Conservation (phyloP, 2,329 filamentous ascomycete genomes). For the Penicillium polonicum region DNA sequence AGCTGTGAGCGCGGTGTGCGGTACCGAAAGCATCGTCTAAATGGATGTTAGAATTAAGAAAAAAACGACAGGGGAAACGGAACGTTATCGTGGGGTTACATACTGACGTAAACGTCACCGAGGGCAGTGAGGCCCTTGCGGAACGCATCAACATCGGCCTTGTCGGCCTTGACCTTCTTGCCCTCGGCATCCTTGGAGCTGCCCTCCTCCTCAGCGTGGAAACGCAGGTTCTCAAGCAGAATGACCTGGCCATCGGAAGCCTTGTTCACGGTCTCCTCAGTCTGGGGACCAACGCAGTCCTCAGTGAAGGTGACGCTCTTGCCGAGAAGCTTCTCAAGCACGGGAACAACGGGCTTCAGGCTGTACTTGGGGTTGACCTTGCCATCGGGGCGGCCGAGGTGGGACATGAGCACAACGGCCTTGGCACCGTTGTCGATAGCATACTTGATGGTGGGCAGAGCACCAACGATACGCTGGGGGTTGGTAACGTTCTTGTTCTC, state of each 20-base stretch:
- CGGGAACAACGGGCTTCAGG: constrained; percentile 83
- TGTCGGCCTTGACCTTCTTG: constrained; percentile 98
- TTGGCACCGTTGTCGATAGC: constrained; percentile 87
- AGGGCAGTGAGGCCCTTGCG: constrained; percentile 91
- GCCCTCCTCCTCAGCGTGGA: constrained; percentile 97
- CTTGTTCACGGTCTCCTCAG: constrained; percentile 84
- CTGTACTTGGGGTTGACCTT: constrained; percentile 90
- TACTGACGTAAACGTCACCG: constrained; percentile 95
- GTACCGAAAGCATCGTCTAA: constrained; percentile 97
- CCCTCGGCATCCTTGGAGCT: constrained; percentile 90
- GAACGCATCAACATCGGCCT: constrained; percentile 88
- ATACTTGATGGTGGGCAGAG: constrained; percentile 92
- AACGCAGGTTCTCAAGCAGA: constrained; percentile 95
- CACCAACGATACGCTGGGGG: constrained; percentile 96
- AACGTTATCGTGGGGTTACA: constrained; percentile 37
- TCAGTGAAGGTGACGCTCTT: constrained; percentile 83
- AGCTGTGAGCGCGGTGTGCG: constrained; percentile 96
- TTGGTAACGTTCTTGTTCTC: constrained; percentile 92
- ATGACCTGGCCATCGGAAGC: constrained; percentile 79
- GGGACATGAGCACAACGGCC: constrained; percentile 94
- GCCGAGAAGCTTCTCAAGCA: constrained; percentile 85
- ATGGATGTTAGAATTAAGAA: neutral
- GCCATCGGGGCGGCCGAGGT: constrained; percentile 93
- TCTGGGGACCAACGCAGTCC: constrained; percentile 85
- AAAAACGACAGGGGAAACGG: neutral